Conservation (phyloP, 345 rosid species). For the Syzygium jambos region DNA sequence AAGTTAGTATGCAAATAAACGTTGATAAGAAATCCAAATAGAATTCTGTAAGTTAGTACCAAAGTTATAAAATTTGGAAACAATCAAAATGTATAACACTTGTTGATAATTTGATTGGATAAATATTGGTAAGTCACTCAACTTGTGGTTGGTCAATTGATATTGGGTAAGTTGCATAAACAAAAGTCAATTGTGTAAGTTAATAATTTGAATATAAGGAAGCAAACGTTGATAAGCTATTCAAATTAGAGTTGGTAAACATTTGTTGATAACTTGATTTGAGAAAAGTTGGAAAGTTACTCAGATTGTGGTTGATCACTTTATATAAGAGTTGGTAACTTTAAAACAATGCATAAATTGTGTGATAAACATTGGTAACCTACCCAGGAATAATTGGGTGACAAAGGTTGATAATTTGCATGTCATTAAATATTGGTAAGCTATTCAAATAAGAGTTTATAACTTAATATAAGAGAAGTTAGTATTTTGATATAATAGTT, state of each 20-base stretch:
- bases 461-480: background rate
- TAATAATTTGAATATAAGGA: background rate
- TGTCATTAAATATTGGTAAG: background rate
- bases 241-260: background rate
- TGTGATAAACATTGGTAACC: background rate
- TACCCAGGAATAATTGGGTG: background rate
- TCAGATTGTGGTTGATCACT: background rate
- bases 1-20: background rate
- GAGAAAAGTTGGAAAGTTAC: background rate
- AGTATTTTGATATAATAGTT: background rate
- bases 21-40: background rate
- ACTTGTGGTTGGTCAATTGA: background rate
- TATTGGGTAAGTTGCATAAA: background rate
- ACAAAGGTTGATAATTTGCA: background rate
- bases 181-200: background rate
- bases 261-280: background rate
- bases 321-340: background rate
- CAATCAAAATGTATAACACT: background rate
- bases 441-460: background rate
- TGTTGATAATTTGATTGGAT: background rate
- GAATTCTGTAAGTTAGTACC: background rate
- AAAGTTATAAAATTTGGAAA: background rate
- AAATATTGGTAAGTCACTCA: background rate
- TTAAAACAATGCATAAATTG: background rate
- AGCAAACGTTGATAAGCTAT: background rate